phyloP scores from a whole-genome alignment of 192 early-diverging fungal species.

The Podila minutissima region DNA sequence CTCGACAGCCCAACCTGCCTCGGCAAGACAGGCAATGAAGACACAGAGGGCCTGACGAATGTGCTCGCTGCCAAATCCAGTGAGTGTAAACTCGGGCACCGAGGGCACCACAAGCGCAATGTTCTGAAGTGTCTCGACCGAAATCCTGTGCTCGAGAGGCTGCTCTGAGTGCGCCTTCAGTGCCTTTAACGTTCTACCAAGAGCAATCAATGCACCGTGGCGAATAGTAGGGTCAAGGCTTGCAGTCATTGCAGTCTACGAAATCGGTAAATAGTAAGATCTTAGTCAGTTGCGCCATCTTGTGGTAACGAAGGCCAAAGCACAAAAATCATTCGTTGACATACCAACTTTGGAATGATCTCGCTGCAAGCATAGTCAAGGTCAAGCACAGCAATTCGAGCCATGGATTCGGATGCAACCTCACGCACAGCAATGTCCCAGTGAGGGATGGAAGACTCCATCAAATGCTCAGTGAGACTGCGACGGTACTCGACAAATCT shows the following conservation, averaged over 20 bases:
- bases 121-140: conserved; percentile 19
- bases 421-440: conserved; percentile 90
- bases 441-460: conserved; percentile 73
- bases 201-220: conserved; percentile 42
- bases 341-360: conserved; percentile 70
- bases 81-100: conserved; percentile 54
- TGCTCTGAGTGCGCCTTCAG: conserved; percentile 16
- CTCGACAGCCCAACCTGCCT: conserved; percentile 51
- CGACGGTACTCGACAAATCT: conserved; percentile 82
- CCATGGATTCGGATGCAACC: conserved; percentile 79
- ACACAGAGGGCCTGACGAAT: conserved; percentile 62
- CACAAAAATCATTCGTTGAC: background rate
- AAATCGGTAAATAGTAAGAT: background rate
- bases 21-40: conserved; percentile 59
- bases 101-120: conserved; percentile 52
- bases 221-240: conserved; percentile 32
- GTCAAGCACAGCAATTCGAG: conserved; percentile 68
- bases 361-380: conserved; percentile 60
- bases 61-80: conserved; percentile 70
- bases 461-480: conserved; percentile 77
- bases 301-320: background rate
- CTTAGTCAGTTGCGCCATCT: no score
- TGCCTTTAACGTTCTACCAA: conserved; percentile 40
- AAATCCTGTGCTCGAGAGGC: conserved; percentile 20
- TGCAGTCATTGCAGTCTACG: conserved; percentile 21